Base-by-base conservation (phyloP, 805 yeast species). In the Kazachstania psychrophila region DNA sequence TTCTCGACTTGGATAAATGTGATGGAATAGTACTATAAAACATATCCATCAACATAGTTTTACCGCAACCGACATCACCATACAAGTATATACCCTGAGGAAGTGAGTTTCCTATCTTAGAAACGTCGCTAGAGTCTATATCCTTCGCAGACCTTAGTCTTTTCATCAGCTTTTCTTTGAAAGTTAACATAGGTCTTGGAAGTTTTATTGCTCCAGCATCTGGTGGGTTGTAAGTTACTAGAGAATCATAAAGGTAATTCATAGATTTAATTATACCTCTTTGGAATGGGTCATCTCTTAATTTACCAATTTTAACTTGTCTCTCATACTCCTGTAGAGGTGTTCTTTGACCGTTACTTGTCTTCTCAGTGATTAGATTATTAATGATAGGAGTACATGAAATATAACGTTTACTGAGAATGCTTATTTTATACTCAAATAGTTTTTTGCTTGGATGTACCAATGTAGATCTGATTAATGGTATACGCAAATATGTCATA, bases 1-100 rank as follows among this genome's bases (percentile, higher is more conserved):
- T 68, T 45, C 98, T 70, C 48, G 68, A 72, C 52, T 87, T 86
- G 10, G 89, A 72, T 40, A 92, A 65, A 54, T 81, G 84, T 0
- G 60, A 35, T 0, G 97, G 96, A 13, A 89, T 72, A 0, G 95
- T 85, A 15, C 74, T 66, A 61, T 88, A 92, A 52, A 92, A 92
- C 46, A 92, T 66, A 60, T 92, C 97, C 97, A 92, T 89, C 42
- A 92, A 66, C 96, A 92, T 89, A 6, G 98, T 92, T 56, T 92
- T 89, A 4, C 98, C 98, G 60, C 97, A 88, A 2, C 98, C 98
- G 29, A 92, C 98, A 58, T 92, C 97, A 16, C 98, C 98, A 60
- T 84, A 92, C 22, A 92, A 67, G 52, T 92, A 92, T 6, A 92
- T 80, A 4, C 98, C 98, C 46, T 72, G 67, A 2, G 92, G 95